Base-by-base conservation (phyloP, 1,284 basidiomycete genomes). In the Singerocomus inundabilis region DNA sequence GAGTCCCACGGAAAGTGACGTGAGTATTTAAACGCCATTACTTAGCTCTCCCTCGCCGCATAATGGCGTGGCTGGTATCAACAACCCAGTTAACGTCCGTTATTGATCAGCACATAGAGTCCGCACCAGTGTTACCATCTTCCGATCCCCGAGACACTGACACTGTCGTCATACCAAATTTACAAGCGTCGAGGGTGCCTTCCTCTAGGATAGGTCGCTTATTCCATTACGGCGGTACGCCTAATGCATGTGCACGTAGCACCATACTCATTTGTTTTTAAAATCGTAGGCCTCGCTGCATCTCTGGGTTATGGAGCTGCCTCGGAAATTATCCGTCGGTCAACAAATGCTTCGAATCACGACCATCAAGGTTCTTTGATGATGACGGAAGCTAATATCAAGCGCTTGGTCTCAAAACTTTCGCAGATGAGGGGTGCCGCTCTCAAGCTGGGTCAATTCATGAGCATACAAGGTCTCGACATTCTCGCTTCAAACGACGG, bases 361-460 rank as follows among this genome's bases (percentile, higher is more conserved):
- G 66, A 32, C 10, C 51, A 55, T 31, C 52, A 71, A 31, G 70
- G 72, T 25, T 83, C 85, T 3, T 67, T 93, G 5, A 85, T 97
- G 69, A 81, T 96, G 81, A 91, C 87, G 2, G 92, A 95, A 65
- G 84, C 88, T 2, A 97, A 99, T 64, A 80, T 98, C 46, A 84
- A 86, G 44, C 81, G 96, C 3, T 77, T 99, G 0, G 96, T 99
- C 0, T 85, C 88, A 9, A 98, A 97, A 63, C 77, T 99, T 13
- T 89, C 91, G 0, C 84, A 88, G 60, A 98, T 99, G 96, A 79
- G 96, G 16, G 96, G 96, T 1, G 96, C 97, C 0, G 97, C 96
- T 0, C 76, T 99, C 52, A 99, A 99, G 72, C 73, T 99, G 2
- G 96, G 96, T 0, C 97, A 99, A 65, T 99, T 99, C 64, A 80